Conservation (phyloP, 164 flowering plant genomes). For the Brasenia schreberi region DNA sequence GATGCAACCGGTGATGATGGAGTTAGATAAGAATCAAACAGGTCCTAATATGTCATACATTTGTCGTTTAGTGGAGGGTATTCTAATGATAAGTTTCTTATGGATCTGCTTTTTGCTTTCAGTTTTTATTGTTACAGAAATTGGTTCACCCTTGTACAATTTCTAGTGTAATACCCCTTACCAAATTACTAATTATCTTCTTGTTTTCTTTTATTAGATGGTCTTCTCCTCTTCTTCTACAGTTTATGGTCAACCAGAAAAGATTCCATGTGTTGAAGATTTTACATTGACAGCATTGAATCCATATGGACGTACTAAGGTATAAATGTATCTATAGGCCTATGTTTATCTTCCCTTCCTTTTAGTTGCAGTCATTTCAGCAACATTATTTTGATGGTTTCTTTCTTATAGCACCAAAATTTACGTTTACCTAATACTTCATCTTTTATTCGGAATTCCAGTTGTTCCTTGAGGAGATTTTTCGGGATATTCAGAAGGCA, state of each 20-base stretch:
- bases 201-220: slow-evolving; percentile 36
- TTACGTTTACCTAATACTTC: neutral
- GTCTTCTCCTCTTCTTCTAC: slow-evolving; percentile 98
- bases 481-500: slow-evolving; percentile 68
- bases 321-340: slow-evolving; percentile 4
- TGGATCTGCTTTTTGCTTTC: too few species aligned
- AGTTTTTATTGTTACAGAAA: too few species aligned
- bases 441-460: slow-evolving; percentile 6
- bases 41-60: too few species aligned
- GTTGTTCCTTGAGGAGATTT: slow-evolving; percentile 88
- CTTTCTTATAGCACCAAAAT: neutral
- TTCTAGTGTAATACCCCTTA: neutral
- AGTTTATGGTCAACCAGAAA: slow-evolving; percentile 89
- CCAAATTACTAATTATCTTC: neutral
- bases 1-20: too few species aligned
- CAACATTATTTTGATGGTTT: neutral
- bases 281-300: slow-evolving; percentile 64
- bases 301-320: slow-evolving; percentile 97
- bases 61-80: too few species aligned
- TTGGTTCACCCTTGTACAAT: too few species aligned
- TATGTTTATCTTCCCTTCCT: neutral
- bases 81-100: too few species aligned
- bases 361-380: neutral
- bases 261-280: slow-evolving; percentile 82
- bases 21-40: too few species aligned